Evolutionary conservation across 257 asterid genomes (phyloP).

Genomic region (Gardenia jasminoides): DNA sequence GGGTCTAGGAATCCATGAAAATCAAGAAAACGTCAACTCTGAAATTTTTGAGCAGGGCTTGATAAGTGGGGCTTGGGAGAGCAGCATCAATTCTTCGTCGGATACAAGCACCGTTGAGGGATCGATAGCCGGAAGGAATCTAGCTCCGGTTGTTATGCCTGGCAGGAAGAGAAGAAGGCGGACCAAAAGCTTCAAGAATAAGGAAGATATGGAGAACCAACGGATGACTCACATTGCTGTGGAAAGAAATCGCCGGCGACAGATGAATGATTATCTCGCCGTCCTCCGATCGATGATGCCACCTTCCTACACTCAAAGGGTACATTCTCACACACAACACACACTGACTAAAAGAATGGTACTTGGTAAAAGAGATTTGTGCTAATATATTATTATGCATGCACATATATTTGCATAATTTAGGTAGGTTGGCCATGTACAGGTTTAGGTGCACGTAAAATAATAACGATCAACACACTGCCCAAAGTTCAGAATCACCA

Average conservation of each 20-base stretch:
- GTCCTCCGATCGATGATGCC: constrained; percentile 77
- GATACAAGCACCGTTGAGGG: constrained; percentile 27
- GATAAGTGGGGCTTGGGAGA: constrained; percentile 5
- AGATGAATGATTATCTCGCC: constrained; percentile 78
- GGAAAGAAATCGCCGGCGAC: constrained; percentile 81
- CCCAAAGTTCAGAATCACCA: background rate
- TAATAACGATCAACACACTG: background rate
- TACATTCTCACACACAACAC: background rate
- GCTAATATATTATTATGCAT: background rate
- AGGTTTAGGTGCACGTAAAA: background rate
- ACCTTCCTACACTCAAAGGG: constrained; percentile 80
- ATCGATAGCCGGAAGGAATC: constrained; percentile 13
- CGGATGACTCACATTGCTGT: constrained; percentile 84
- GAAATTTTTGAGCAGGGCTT: constrained; percentile 7
- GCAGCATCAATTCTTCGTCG: constrained; percentile 30
- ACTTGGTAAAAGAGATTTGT: background rate
- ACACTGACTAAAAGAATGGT: background rate
- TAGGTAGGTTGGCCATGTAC: background rate
- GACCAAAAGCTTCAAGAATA: constrained; percentile 51
- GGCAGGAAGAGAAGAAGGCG: constrained; percentile 51
- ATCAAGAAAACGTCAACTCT: background rate
- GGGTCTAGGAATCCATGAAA: constrained; percentile 6
- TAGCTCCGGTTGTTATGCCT: constrained; percentile 7
- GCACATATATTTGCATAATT: background rate
- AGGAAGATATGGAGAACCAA: constrained; percentile 75